Conservation (phyloP, 1,139 yeast genomes). For the Pichia sp. region DNA sequence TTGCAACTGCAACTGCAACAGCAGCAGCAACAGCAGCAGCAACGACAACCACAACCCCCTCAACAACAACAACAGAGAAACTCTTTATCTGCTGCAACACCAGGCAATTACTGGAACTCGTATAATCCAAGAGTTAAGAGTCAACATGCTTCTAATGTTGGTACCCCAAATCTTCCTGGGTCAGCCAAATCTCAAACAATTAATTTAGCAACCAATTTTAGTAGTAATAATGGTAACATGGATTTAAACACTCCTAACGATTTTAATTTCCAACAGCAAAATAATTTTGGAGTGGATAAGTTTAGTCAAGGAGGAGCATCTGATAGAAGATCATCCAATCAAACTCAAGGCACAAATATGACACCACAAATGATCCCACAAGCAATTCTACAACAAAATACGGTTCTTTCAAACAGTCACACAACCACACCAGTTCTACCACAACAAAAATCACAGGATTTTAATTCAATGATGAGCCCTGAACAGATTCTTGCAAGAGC, state of each 20-base stretch:
- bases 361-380: slow-evolving; percentile 11
- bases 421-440: slow-evolving; percentile 12
- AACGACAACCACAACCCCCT: slow-evolving; percentile 12
- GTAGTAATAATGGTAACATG: background rate
- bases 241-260: background rate
- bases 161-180: slow-evolving; percentile 6
- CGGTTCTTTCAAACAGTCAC: slow-evolving; percentile 7
- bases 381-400: slow-evolving; percentile 20
- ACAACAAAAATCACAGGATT: slow-evolving; percentile 8
- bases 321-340: slow-evolving; percentile 2
- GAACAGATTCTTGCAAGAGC: slow-evolving; percentile 29
- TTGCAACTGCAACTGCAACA: slow-evolving; percentile 11
- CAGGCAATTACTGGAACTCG: slow-evolving; percentile 3
- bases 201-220: background rate
- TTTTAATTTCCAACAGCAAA: slow-evolving; percentile 4
- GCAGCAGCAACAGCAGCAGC: slow-evolving; percentile 5
- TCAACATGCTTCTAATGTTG: background rate
- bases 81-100: background rate
- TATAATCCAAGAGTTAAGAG: background rate
- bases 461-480: slow-evolving; percentile 23
- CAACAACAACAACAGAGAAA: slow-evolving; percentile 11
- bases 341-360: slow-evolving; percentile 2
- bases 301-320: background rate
- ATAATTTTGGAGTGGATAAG: background rate
- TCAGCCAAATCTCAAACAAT: background rate